A percentile compares a stretch with the other conserved stretches of the same genome.
Evolutionary conservation across 352 stramenopile species (phyloP).

Genomic region (Globisporangium irregulare): DNA sequence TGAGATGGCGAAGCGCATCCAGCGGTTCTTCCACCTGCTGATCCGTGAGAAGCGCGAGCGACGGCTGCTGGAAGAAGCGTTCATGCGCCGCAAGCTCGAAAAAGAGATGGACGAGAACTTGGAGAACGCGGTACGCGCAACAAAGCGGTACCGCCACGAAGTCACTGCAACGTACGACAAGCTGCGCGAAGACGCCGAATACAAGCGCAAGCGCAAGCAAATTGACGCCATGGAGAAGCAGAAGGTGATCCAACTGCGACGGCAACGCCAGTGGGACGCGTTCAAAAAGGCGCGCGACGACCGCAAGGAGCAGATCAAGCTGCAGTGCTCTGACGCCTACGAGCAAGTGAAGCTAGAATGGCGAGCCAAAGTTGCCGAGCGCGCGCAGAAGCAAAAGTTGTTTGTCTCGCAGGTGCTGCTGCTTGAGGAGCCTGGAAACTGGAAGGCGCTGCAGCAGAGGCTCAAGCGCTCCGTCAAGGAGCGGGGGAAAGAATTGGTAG

Average conservation of each 20-base stretch:
- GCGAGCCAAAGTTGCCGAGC: constrained; percentile 33
- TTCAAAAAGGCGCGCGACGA: constrained; percentile 40
- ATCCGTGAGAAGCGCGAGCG: constrained; percentile 23
- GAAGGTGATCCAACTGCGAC: constrained; percentile 49
- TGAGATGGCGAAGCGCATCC: constrained; percentile 43
- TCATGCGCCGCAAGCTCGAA: constrained; percentile 27
- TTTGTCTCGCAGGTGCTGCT: constrained; percentile 52
- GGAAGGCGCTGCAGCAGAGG: constrained; percentile 36
- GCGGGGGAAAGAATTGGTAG: constrained; percentile 33
- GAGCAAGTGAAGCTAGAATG: constrained; percentile 42
- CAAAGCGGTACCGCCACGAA: constrained; percentile 35
- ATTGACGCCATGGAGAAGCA: constrained; percentile 61
- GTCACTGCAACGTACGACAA: constrained; percentile 54
- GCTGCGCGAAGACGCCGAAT: constrained; percentile 43
- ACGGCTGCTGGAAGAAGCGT: constrained; percentile 26
- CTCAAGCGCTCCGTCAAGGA: constrained; percentile 33
- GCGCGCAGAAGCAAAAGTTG: constrained; percentile 19
- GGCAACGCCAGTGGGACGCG: constrained; percentile 57
- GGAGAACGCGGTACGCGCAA: constrained; percentile 27
- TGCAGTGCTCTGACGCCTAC: constrained; percentile 33
- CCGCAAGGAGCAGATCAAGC: constrained; percentile 41
- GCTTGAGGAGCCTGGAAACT: constrained; percentile 52
- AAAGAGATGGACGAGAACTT: constrained; percentile 42
- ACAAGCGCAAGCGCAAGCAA: constrained; percentile 37
- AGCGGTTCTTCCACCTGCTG: constrained; percentile 38